Evolutionary conservation across 345 rosid species (phyloP).

Genomic region (Diplotaxis tenuifolia): DNA sequence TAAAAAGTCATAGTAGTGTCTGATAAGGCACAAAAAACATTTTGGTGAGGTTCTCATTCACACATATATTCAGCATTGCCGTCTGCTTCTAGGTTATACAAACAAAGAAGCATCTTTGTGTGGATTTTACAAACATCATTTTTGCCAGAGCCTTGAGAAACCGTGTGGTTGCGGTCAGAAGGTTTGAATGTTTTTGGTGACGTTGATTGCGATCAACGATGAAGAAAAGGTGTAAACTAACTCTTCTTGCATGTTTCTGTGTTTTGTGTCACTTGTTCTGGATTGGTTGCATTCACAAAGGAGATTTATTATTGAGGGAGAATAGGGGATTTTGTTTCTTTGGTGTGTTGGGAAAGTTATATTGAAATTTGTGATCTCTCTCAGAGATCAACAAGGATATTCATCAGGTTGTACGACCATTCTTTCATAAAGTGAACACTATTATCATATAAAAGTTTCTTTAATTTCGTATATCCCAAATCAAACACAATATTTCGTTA

Average conservation of each 20-base stretch:
- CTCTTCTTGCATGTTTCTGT: too few species aligned
- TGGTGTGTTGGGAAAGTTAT: constrained; percentile 17
- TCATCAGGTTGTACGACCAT: constrained; percentile 31
- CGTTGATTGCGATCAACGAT: not conserved
- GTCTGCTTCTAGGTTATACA: constrained; percentile 14
- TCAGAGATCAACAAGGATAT: constrained; percentile 28
- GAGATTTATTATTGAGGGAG: constrained; percentile 5
- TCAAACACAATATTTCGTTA: too few species aligned
- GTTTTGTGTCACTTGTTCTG: too few species aligned
- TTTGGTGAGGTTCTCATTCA: constrained; percentile 33
- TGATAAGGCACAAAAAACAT: constrained; percentile 2
- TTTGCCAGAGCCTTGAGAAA: not conserved
- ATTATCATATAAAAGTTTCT: not conserved
- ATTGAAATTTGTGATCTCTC: constrained; percentile 32
- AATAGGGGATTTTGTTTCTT: too few species aligned
- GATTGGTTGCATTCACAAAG: too few species aligned
- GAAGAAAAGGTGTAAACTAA: too few species aligned
- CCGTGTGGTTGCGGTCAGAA: constrained; percentile 31
- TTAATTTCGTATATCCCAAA: too few species aligned
- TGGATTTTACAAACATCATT: not conserved
- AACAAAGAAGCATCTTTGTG: constrained; percentile 27
- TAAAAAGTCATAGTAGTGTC: not conserved
- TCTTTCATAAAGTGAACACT: constrained; percentile 27
- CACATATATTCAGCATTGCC: constrained; percentile 8
- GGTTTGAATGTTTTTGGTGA: constrained; percentile 9